Base-by-base conservation (phyloP, 2,329 filamentous ascomycete genomes). In the Cyphellophora attinorum region DNA sequence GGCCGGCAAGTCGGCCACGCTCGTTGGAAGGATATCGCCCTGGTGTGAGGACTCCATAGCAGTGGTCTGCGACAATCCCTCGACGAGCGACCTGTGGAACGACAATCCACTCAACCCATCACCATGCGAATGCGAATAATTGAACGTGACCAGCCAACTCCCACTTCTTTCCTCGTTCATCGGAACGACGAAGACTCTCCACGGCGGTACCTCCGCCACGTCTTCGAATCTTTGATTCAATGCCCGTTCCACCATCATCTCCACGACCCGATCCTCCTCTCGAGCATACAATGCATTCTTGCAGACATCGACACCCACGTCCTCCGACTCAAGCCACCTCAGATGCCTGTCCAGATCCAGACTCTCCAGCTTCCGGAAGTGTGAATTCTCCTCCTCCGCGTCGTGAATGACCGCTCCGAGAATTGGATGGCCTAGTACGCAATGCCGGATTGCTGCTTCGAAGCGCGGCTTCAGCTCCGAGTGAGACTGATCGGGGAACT, bases 41-140 rank as follows among this genome's bases (percentile, higher is more conserved):
- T 12, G 10, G 21, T 15, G 13, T 14, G n/a, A n/a, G 5, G 28
- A 23, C 2, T 38, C 8, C 12, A 51, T 36, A 4, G 8, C 15
- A 11, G 31, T 17, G 11, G 28, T 11, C 31, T 19, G 19, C 12
- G 33, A 17, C n/a, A 34, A 17, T 15, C 11, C 48, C 4, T 51
- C 14, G 8, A 64, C 45, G 30, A 69, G 59, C 0, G 59, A 54
- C 3, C 46, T 50, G 36, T 69, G 65, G 37, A 70, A 67, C 4
- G 57, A 46, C 1, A 56, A 33, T 5, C 62, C 64, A 1, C 57
- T 59, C 23, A 53, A 55, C 0, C 65, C 67, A 40, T 70, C 66
- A 5, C 59, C 60, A 29, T 34, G 15, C 6, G 16, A 19, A 8
- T 30, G 28, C 11, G 28, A 30, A 16, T 30, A 30, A 16, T 30